Evolutionary conservation across 1,284 basidiomycete genomes (phyloP).

Genomic region (Phenoliferia sp.): DNA sequence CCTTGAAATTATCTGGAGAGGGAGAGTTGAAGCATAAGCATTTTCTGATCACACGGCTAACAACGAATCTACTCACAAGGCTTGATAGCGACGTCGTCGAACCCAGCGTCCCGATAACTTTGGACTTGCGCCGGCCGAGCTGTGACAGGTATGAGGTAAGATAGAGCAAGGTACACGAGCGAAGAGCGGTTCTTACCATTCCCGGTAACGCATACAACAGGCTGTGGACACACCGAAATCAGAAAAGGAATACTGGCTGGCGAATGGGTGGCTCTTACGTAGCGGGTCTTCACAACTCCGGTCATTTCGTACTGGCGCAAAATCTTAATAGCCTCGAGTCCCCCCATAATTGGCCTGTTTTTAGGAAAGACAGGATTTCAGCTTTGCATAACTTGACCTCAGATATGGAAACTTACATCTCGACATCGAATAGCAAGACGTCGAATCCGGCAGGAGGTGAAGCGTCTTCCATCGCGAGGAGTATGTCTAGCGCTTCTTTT

Average conservation of each 20-base stretch:
- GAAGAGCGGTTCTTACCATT: no score
- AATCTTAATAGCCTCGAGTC: slow-evolving; percentile 21
- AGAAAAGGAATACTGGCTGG: not conserved
- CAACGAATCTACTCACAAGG: no score
- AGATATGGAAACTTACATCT: slow-evolving; percentile 21
- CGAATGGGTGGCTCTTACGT: slow-evolving; percentile 3
- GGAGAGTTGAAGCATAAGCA: no score
- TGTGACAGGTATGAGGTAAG: no score
- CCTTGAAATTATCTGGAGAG: no score
- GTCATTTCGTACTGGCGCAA: slow-evolving; percentile 18
- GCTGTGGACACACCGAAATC: not conserved
- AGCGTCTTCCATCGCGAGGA: slow-evolving; percentile 24
- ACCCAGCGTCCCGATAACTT: not conserved
- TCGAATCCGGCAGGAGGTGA: slow-evolving; percentile 9
- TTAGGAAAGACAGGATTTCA: not conserved
- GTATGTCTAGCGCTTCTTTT: slow-evolving; percentile 44
- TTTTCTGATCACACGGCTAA: no score
- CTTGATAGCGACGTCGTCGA: not conserved
- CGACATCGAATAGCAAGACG: not conserved
- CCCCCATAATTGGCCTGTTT: slow-evolving; percentile 29
- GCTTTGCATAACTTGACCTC: slow-evolving; percentile 2
- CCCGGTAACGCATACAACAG: slow-evolving; percentile 6
- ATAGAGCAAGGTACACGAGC: no score
- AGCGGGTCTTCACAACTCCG: slow-evolving; percentile 6
- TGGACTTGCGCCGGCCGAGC: slow-evolving; percentile 5